phyloP scores from a whole-genome alignment of 768 basidiomycete genomes.

The Boletus insuetus region DNA sequence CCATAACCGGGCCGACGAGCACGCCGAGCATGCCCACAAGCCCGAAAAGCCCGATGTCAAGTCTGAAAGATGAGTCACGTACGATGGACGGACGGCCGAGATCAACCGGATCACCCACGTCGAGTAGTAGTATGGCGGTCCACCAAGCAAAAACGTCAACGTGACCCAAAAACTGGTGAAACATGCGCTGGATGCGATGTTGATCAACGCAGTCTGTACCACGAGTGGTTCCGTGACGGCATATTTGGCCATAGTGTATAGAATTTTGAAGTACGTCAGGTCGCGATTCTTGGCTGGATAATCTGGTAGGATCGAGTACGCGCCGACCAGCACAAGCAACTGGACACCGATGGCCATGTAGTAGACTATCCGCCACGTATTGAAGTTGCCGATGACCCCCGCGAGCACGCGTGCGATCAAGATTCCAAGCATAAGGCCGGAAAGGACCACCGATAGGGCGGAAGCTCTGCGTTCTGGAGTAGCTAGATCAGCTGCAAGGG shows the following conservation, averaged over 20 bases:
- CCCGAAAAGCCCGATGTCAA: constrained; percentile 70
- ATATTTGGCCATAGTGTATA: constrained; percentile 76
- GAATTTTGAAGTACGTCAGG: constrained; percentile 63
- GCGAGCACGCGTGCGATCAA: constrained; percentile 73
- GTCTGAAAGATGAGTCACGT: constrained; percentile 25
- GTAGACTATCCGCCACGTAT: constrained; percentile 72
- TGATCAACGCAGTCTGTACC: constrained; percentile 64
- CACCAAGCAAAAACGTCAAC: constrained; percentile 78
- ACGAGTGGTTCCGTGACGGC: constrained; percentile 75
- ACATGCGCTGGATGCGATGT: constrained; percentile 57
- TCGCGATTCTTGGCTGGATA: constrained; percentile 73
- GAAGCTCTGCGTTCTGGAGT: constrained; percentile 68
- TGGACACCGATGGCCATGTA: constrained; percentile 77
- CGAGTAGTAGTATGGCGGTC: constrained; percentile 71
- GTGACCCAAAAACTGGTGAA: constrained; percentile 69
- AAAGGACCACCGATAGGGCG: constrained; percentile 72
- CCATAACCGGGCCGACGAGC: constrained; percentile 64
- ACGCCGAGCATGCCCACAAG: constrained; percentile 73
- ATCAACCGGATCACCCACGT: constrained; percentile 44
- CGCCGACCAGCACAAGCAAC: constrained; percentile 49
- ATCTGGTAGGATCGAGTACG: constrained; percentile 74
- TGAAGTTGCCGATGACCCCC: constrained; percentile 71
- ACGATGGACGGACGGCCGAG: not conserved
- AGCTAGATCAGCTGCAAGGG: constrained; percentile 79
- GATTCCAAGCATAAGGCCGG: constrained; percentile 68